Evolutionary conservation across 108 stramenopile species (phyloP), one percentile per base, ranked within the genome.

Genomic region (Schizochytrium sp.): DNA sequence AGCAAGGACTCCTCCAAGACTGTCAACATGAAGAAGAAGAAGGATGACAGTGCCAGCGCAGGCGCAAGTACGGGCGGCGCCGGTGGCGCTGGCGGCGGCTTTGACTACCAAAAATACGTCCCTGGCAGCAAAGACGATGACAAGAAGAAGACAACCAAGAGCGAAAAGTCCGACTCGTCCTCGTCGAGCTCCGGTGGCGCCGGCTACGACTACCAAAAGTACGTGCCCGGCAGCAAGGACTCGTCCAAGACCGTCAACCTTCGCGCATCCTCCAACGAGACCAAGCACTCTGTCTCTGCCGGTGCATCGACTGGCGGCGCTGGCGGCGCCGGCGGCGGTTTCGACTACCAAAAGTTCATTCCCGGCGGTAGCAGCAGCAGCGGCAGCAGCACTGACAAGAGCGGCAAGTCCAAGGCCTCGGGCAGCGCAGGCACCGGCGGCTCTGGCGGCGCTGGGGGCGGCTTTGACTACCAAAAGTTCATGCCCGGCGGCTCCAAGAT

Each of bases 311-410:
- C 55, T 14, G 55, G 55, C 55, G 55, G 55, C 55, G 55, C 55
- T 16, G 25, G 34, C 63, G 19, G 23, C 48, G 76, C 45, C 48
- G 76, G 76, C 3, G 76, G 76, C 76, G 76, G 76, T 53, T 83
- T 83, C 4, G 76, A 83, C 76, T 83, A 83, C 51, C 76, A 69
- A 69, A 69, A 69, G 63, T 69, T 69, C 63, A 69, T 69, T 41
- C 63, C 63, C 25, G 63, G 63, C 63, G 63, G 63, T 18, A n/a
- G 34, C 41, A n/a, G 63, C 41, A n/a, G n/a, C 41, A 41, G 10
- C 8, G 63, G 10, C 25, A n/a, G n/a, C 25, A n/a, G n/a, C 41
- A 34, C 0, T 8, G 63, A n/a, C 63, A 41, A 28, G 41, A 69
- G n/a, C 21, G 6, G 21, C 63, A 69, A 69, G 63, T 28, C 34